Conservation (phyloP, 1,284 basidiomycete genomes). For the Ustilago tritici region DNA sequence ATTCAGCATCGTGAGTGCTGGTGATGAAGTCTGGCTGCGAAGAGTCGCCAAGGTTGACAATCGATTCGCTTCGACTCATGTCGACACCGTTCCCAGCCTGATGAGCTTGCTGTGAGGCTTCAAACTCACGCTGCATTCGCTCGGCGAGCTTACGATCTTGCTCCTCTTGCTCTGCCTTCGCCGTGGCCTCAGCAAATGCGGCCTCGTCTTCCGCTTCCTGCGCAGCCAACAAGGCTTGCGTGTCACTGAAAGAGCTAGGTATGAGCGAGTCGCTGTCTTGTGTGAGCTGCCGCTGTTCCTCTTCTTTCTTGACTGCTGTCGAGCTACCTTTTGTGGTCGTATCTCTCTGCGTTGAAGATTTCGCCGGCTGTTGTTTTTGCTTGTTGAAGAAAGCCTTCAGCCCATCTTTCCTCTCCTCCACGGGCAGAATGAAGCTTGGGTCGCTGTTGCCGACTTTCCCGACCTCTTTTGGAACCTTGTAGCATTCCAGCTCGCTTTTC, state of each 20-base stretch:
- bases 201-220: slow-evolving; percentile 31
- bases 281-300: slow-evolving; percentile 4
- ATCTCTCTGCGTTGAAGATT: background rate
- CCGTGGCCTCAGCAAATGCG: slow-evolving; percentile 16
- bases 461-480: slow-evolving; percentile 88
- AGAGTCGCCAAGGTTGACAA: slow-evolving; percentile 23
- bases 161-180: slow-evolving; percentile 32
- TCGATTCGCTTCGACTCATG: slow-evolving; percentile 35
- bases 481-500: slow-evolving; percentile 78
- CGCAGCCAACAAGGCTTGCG: slow-evolving; percentile 25
- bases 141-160: slow-evolving; percentile 38
- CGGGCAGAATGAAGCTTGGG: slow-evolving; percentile 82
- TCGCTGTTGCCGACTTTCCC: slow-evolving; percentile 90
- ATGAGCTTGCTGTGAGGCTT: background rate
- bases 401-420: slow-evolving; percentile 83
- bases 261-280: slow-evolving; percentile 20
- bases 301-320: slow-evolving; percentile 11
- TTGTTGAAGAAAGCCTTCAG: slow-evolving; percentile 86
- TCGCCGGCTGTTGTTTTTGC: slow-evolving; percentile 24
- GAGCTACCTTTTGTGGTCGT: background rate
- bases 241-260: slow-evolving; percentile 25
- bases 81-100: background rate
- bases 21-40: slow-evolving; percentile 9
- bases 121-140: slow-evolving; percentile 35
- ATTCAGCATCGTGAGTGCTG: background rate